Conservation (phyloP, 176 grass and related monocot genomes). For the Avena insularis region DNA sequence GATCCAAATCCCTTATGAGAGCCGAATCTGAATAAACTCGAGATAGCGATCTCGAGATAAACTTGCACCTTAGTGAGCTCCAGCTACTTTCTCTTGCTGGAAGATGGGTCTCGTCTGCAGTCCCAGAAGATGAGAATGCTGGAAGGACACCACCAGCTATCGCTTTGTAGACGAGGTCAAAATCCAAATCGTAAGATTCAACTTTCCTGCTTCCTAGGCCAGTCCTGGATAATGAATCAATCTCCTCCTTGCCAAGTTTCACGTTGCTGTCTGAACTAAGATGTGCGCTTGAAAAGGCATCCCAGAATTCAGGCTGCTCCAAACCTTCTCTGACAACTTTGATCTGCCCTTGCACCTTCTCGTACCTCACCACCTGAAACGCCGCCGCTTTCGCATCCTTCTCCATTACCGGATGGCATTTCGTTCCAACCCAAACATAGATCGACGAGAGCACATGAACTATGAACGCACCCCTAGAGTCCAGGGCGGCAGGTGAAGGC, state of each 20-base stretch:
- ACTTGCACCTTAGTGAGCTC: conserved; percentile 80
- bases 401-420: conserved; percentile 80
- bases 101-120: conserved; percentile 77
- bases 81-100: conserved; percentile 92
- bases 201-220: conserved; percentile 63
- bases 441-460: conserved; percentile 87
- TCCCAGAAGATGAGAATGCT: conserved; percentile 75
- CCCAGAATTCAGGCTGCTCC: conserved; percentile 88
- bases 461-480: conserved; percentile 95
- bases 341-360: conserved; percentile 86
- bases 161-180: conserved; percentile 85
- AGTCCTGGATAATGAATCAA: conserved; percentile 58
- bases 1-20: conserved; percentile 61
- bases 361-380: conserved; percentile 94
- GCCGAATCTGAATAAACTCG: conserved; percentile 79
- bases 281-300: conserved; percentile 66
- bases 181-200: conserved; percentile 82
- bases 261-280: conserved; percentile 55
- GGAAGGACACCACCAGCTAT: conserved; percentile 87
- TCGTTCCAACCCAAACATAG: conserved; percentile 90
- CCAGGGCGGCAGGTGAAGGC: conserved; percentile 65
- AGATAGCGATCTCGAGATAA: conserved; percentile 54
- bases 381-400: conserved; percentile 90
- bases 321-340: conserved; percentile 78
- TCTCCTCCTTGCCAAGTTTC: conserved; percentile 65